Base-by-base conservation (phyloP, 192 early-diverging fungal genomes). In the Gaertneriomyces sp. region DNA sequence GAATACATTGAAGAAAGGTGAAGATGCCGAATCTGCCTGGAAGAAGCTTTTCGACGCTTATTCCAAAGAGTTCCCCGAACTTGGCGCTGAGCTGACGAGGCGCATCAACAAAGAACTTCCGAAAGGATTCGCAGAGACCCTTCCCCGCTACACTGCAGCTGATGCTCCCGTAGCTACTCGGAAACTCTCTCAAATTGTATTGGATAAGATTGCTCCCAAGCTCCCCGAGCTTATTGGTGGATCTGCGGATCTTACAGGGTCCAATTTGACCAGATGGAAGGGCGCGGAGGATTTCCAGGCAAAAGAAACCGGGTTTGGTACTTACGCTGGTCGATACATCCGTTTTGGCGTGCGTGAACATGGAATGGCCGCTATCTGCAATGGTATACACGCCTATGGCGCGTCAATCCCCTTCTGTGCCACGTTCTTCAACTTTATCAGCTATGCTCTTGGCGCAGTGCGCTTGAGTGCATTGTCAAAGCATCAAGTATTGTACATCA, bases 261-360 rank as follows among this genome's bases (percentile, higher is more conserved):
- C 95, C 57, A 99, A 96, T 78, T 83, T 94, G 76, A 96, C 94
- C 50, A 83, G 91, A 45, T 98, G 94, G 93, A 95, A 95, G 85
- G 80, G 68, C 14, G 95, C 92, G n/a, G 88, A 85, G 20, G 96
- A 99, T 78, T 95, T 95, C 86, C 56, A 60, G 53, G 54, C 72
- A 42, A 51, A 51, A 5, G 60, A 76, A 42, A 90, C 88, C 16
- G 72, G 73, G 6, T 79, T 94, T 67, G 95, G 93, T 66, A 78
- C 74, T 60, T 94, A 93, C 74, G 77, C 84, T 56, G 95, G 95
- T 17, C 88, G 93, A 14, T 95, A 95, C 73, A 69, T 97, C 71
- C 90, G 93, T 54, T 97, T 88, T 70, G 95, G 95, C 78, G 95
- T 99, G 60, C 91, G 96, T 75, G 96, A 99, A 77, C 95, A 98